Evolutionary conservation across 352 stramenopile genomes (phyloP).

Genomic region (Aphanomyces euteiches): DNA sequence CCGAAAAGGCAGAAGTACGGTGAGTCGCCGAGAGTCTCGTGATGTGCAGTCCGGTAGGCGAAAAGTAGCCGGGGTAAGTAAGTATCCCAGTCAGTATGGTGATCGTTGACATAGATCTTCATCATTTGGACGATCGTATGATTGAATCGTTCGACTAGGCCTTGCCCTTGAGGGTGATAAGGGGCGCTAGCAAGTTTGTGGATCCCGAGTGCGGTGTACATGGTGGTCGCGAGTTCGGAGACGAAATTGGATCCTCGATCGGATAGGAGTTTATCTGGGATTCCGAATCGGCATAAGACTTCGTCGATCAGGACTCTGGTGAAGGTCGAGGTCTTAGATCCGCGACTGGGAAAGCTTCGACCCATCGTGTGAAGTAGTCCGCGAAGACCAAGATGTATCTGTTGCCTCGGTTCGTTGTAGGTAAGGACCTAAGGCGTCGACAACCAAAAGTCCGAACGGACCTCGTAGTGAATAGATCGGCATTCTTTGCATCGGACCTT

Average conservation of each 20-base stretch:
- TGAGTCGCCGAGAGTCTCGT: slow-evolving; percentile 1
- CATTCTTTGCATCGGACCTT: slow-evolving; percentile 2
- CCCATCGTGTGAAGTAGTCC: slow-evolving; percentile 6
- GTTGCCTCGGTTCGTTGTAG: background rate
- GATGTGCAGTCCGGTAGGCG: background rate
- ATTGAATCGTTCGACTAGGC: slow-evolving; percentile 6
- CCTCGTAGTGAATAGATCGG: background rate
- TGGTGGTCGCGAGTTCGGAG: slow-evolving; percentile 1
- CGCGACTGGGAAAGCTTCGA: background rate
- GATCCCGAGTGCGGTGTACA: background rate
- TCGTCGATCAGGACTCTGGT: slow-evolving; percentile 8
- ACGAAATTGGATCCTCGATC: slow-evolving; percentile 1
- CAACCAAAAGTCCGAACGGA: background rate
- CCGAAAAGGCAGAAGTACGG: slow-evolving; percentile 5
- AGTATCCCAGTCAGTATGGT: background rate
- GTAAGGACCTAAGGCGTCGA: background rate
- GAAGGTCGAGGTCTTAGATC: background rate
- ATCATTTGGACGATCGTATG: slow-evolving; percentile 8
- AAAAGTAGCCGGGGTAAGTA: background rate
- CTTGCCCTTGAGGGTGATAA: background rate
- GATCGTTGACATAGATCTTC: slow-evolving; percentile 10
- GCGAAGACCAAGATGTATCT: slow-evolving; percentile 4
- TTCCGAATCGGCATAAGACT: background rate
- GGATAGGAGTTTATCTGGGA: background rate
- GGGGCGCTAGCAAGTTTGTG: background rate